Conservation (phyloP, 1,284 basidiomycete genomes). For the Ustilago loliicola region DNA sequence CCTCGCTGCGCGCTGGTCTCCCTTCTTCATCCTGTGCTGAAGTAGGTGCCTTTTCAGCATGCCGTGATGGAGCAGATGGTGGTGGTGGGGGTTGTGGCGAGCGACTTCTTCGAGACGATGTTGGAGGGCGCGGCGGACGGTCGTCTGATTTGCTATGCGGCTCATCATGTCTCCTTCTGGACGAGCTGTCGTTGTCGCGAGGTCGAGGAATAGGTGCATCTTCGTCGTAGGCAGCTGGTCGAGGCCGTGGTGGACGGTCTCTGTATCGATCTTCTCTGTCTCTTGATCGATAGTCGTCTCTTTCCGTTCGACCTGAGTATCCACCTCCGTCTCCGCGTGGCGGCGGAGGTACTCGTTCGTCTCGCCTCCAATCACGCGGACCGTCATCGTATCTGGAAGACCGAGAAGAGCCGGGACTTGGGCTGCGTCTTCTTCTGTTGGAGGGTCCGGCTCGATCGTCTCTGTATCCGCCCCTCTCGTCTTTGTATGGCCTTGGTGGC, state of each 20-base stretch:
- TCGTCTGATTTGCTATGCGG: neutral
- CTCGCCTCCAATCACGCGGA: slow-evolving; percentile 19
- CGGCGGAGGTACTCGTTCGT: slow-evolving; percentile 10
- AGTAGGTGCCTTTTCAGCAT: neutral
- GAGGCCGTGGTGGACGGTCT: slow-evolving; percentile 13
- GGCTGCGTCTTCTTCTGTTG: slow-evolving; percentile 28
- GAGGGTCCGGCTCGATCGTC: slow-evolving; percentile 22
- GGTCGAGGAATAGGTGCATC: slow-evolving; percentile 1
- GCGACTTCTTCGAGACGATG: neutral
- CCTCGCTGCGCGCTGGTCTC: neutral
- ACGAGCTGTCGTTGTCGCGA: neutral
- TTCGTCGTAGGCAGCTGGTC: slow-evolving; percentile 17
- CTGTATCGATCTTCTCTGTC: slow-evolving; percentile 20
- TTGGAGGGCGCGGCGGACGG: neutral
- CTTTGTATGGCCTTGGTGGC: slow-evolving; percentile 31
- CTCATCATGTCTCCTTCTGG: neutral
- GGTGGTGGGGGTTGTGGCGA: slow-evolving; percentile 5
- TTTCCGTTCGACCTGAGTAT: neutral
- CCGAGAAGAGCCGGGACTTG: slow-evolving; percentile 17
- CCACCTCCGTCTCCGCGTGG: neutral
- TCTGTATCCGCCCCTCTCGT: slow-evolving; percentile 10
- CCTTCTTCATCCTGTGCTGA: neutral
- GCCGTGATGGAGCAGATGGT: neutral
- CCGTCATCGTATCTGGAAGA: slow-evolving; percentile 6
- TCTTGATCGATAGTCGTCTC: slow-evolving; percentile 20